phyloP scores from a whole-genome alignment of 2,329 filamentous ascomycete genomes.

The Pyrenochaeta sp. region DNA sequence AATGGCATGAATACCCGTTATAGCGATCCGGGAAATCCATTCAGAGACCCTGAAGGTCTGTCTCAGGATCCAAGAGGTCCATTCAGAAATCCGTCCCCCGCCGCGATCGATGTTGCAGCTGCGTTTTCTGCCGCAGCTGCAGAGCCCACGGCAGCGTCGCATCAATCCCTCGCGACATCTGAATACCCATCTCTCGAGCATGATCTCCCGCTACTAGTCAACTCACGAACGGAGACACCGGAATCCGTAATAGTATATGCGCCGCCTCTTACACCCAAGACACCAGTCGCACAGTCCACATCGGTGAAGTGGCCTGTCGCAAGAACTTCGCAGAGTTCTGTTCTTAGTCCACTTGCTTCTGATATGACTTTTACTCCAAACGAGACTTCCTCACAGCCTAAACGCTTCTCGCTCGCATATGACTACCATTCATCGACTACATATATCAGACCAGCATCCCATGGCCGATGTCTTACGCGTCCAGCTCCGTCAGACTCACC shows the following conservation, averaged over 20 bases:
- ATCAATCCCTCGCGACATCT: slow-evolving; percentile 7
- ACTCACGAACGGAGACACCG: slow-evolving; percentile 36
- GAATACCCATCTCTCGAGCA: slow-evolving; percentile 38
- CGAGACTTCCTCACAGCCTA: neutral
- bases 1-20: slow-evolving; percentile 11
- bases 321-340: neutral
- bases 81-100: slow-evolving; percentile 10
- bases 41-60: slow-evolving; percentile 13
- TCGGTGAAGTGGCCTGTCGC: neutral
- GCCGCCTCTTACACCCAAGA: slow-evolving; percentile 30
- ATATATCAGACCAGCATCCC: neutral
- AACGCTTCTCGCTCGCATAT: slow-evolving; percentile 3
- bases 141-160: slow-evolving; percentile 17
- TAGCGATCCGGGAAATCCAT: slow-evolving; percentile 20
- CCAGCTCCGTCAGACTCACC: slow-evolving; percentile 1
- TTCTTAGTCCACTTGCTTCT: neutral
- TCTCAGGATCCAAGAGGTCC: slow-evolving; percentile 2
- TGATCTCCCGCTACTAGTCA: slow-evolving; percentile 40
- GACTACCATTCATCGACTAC: slow-evolving; percentile 3
- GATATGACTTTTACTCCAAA: neutral
- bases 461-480: neutral
- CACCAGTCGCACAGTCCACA: slow-evolving; percentile 8
- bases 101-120: slow-evolving; percentile 12
- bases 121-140: slow-evolving; percentile 21
- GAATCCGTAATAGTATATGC: slow-evolving; percentile 39